phyloP scores from a whole-genome alignment of 1,139 yeast species.

The Kodamaea fungicola region DNA sequence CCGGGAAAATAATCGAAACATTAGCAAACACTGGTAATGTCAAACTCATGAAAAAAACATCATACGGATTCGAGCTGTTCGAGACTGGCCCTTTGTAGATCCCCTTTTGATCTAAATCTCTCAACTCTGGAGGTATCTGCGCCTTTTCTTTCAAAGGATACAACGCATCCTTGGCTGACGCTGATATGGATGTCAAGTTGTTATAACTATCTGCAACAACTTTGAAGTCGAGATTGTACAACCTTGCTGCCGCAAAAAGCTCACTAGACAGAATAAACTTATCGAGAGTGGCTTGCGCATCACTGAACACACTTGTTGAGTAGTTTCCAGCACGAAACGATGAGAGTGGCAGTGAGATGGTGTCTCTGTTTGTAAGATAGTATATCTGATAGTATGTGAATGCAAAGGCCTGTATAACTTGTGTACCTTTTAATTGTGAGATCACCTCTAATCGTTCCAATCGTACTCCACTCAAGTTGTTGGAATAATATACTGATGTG shows the following conservation, averaged over 20 bases:
- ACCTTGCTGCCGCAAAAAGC: conserved; percentile 59
- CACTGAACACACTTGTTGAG: conserved; percentile 38
- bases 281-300: conserved; percentile 46
- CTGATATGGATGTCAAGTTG: conserved; percentile 27
- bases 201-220: conserved; percentile 35
- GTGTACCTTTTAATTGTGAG: conserved; percentile 78
- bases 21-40: conserved; percentile 73
- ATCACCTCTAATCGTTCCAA: conserved; percentile 73
- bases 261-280: conserved; percentile 64
- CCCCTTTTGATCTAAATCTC: conserved; percentile 27
- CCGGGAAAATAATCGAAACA: conserved; percentile 60
- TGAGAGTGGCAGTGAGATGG: conserved; percentile 57
- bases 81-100: conserved; percentile 59
- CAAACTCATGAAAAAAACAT: conserved; percentile 48
- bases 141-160: conserved; percentile 50
- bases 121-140: conserved; percentile 36
- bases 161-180: conserved; percentile 34
- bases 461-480: conserved; percentile 58
- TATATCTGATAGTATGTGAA: conserved; percentile 65
- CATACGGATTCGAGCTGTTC: conserved; percentile 33
- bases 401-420: conserved; percentile 64
- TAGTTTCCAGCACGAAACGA: conserved; percentile 69
- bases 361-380: conserved; percentile 63
- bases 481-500: conserved; percentile 75
- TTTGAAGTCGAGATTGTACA: conserved; percentile 56